Conservation (phyloP, 257 asterid genomes). For the Gentiana dahurica region DNA sequence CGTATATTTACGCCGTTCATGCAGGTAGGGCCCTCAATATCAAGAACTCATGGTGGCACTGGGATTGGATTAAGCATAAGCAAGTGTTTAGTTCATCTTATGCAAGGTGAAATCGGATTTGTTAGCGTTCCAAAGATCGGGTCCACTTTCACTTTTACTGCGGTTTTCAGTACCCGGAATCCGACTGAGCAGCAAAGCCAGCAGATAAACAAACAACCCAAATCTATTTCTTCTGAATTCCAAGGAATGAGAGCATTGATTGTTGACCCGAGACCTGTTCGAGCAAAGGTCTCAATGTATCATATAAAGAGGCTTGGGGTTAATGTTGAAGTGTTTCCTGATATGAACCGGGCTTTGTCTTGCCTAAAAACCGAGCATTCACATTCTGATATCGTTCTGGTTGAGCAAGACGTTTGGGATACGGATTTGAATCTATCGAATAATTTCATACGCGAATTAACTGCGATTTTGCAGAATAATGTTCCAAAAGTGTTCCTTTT, state of each 20-base stretch:
- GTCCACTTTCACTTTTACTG: constrained; percentile 86
- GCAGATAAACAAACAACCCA: constrained; percentile 21
- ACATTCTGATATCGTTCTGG: constrained; percentile 34
- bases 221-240: constrained; percentile 40
- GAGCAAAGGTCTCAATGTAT: constrained; percentile 61
- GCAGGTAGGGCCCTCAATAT: constrained; percentile 90
- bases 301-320: constrained; percentile 78
- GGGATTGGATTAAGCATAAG: constrained; percentile 96
- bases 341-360: constrained; percentile 22
- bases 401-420: constrained; percentile 79
- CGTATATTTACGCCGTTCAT: constrained; percentile 86
- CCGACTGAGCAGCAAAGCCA: constrained; percentile 25
- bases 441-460: constrained; percentile 20
- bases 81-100: constrained; percentile 90
- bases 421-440: constrained; percentile 24
- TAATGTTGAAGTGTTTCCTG: constrained; percentile 40
- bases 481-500: constrained; percentile 44
- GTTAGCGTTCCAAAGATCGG: constrained; percentile 66
- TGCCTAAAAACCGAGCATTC: constrained; percentile 12
- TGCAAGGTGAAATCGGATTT: constrained; percentile 91
- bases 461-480: constrained; percentile 9
- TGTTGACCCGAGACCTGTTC: constrained; percentile 65
- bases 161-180: constrained; percentile 43
- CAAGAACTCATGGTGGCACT: constrained; percentile 93
- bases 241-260: constrained; percentile 64